These are phyloP conservation scores for Ophioceras dolichostomum DNA, from an alignment of 2,329 filamentous ascomycete species.

Conservation along the genomic window DNA sequence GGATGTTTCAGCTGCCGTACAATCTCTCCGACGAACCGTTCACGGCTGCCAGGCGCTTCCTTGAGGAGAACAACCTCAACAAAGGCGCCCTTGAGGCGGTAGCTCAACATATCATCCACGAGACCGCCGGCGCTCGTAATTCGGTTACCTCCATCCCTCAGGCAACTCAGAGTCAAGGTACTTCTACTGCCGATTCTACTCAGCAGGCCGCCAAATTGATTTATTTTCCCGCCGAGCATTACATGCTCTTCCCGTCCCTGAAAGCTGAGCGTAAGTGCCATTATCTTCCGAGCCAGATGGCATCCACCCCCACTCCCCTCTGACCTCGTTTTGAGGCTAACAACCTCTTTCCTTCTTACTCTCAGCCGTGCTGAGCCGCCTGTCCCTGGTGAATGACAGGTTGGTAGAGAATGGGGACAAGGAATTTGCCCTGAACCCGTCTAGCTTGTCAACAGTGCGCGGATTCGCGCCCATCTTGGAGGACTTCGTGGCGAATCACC, in stretches of 20 bases:
- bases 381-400: slow-evolving; percentile 61
- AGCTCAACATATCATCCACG: slow-evolving; percentile 81
- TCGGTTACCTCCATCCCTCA: too few species aligned
- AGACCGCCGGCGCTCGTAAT: too few species aligned
- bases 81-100: slow-evolving; percentile 83
- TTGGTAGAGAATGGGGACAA: slow-evolving; percentile 63
- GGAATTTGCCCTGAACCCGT: slow-evolving; percentile 59
- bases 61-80: slow-evolving; percentile 78
- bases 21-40: slow-evolving; percentile 90
- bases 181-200: too few species aligned
- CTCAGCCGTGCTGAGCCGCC: slow-evolving; percentile 32
- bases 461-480: too few species aligned
- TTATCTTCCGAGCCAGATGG: slow-evolving; percentile 1
- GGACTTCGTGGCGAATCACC: too few species aligned
- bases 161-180: too few species aligned
- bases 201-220: too few species aligned
- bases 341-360: too few species aligned
- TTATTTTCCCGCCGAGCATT: slow-evolving; percentile 74
- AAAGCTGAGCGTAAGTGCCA: slow-evolving; percentile 50
- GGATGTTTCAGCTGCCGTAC: slow-evolving; percentile 87
- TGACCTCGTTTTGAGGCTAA: too few species aligned
- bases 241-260: slow-evolving; percentile 49
- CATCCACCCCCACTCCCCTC: background rate
- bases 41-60: slow-evolving; percentile 81
- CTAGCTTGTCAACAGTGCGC: too few species aligned